Evolutionary conservation across 305 asterid species (phyloP).

Genomic region (Galium porrigens): DNA sequence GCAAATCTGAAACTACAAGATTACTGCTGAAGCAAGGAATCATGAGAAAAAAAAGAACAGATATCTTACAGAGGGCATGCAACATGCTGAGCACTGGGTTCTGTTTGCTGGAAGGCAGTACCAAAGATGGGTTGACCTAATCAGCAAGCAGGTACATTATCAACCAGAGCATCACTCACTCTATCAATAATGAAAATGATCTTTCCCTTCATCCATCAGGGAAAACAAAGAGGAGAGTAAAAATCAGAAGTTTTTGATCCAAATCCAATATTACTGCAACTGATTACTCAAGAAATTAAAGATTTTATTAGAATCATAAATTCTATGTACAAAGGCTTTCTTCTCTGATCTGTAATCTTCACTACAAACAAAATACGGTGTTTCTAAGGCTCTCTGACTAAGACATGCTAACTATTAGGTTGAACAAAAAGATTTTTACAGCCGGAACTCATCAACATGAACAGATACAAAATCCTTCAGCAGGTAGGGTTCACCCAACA

Average conservation of each 20-base stretch:
- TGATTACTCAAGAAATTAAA: slow-evolving; percentile 15
- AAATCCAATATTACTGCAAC: slow-evolving; percentile 8
- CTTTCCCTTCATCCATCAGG: slow-evolving; percentile 1
- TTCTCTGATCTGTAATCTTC: slow-evolving; percentile 46
- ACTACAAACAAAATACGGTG: slow-evolving; percentile 47
- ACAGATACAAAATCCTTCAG: slow-evolving; percentile 27
- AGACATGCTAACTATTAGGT: slow-evolving; percentile 32
- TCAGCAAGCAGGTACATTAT: slow-evolving; percentile 7
- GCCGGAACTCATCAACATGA: slow-evolving; percentile 40
- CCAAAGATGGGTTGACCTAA: not conserved
- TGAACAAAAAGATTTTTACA: slow-evolving; percentile 65
- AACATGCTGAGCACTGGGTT: not conserved
- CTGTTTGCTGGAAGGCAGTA: not conserved
- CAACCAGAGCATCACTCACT: slow-evolving; percentile 1
- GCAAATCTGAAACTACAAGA: not conserved
- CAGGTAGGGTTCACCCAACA: slow-evolving; percentile 31
- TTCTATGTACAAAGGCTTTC: slow-evolving; percentile 61
- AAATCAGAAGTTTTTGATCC: not conserved
- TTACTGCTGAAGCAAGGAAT: not conserved
- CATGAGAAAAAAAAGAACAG: not conserved
- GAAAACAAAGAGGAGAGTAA: not conserved
- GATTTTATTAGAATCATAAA: slow-evolving; percentile 47
- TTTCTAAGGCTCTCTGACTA: slow-evolving; percentile 43
- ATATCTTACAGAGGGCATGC: not conserved
- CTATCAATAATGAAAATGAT: not conserved